Base-by-base conservation (phyloP, 2,329 filamentous ascomycete genomes). In the Aspergillus quadrilineatus region DNA sequence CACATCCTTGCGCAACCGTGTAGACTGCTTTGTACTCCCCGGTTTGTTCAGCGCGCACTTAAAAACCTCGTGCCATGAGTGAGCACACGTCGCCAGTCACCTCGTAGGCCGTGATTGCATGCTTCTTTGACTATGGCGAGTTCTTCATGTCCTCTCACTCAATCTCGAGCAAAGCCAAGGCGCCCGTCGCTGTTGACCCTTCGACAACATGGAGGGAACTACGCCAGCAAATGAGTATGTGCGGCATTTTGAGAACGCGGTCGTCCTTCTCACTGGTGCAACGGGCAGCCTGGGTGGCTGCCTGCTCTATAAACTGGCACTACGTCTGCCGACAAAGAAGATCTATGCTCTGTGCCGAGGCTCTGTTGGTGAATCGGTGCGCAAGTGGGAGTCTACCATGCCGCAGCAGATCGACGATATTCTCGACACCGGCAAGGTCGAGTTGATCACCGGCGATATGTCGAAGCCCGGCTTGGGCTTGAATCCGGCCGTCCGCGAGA, bases 361-460 rank as follows among this genome's bases (percentile, higher is more conserved):
- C 2, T 60, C 60, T 1, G 36, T 56, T 5, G 37, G 55, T 9
- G 45, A 42, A 6, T 56, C 62, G 10, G 54, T 64, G 0, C 37
- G 44, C 4, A 54, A 60, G 52, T 61, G 53, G 57, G 57, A 61
- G 29, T 32, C 44, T 6, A 57, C 47, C 1, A 65, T 67, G 59
- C 62, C 62, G 15, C 55, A 60, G 17, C 59, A 63, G 30, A 41
- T 60, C 5, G 55, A 65, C 10, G 60, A 63, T 1, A 61, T 65
- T 5, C 56, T 67, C 12, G 57, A 61, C 15, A 60, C 60, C n/a
- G 53, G 56, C n/a, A 62, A 63, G 12, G 45, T 65, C 1, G 43
- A 58, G 1, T 60, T 64, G 17, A 15, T 66, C 9, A 28, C 50
- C 3, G 64, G 64, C 22, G 63, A 66, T 32, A 50, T 63, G 28